Conservation (phyloP, 208 protist genomes). For the Leishmania turanica region DNA sequence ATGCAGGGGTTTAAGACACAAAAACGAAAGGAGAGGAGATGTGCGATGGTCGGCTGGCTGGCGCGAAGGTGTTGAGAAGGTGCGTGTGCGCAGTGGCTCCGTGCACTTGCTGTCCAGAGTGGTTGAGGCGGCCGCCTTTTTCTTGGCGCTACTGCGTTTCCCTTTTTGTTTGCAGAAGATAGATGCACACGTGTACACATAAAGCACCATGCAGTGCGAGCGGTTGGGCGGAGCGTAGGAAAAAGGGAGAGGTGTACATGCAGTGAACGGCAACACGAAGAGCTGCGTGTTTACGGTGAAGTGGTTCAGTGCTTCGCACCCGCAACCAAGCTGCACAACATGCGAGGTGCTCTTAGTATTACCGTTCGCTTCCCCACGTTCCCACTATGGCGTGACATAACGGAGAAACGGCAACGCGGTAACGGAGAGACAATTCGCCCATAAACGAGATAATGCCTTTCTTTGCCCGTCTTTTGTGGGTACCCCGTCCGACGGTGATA, state of each 20-base stretch:
- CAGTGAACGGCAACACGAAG: neutral
- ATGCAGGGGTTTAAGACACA: neutral
- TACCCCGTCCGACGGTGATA: neutral
- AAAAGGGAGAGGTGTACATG: neutral
- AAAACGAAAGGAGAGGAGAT: conserved; percentile 6
- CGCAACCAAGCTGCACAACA: neutral
- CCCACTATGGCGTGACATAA: neutral
- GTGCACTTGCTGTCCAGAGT: neutral
- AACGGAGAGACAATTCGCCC: neutral
- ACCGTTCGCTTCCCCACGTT: neutral
- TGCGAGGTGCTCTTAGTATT: neutral
- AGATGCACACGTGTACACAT: neutral
- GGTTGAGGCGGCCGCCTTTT: neutral
- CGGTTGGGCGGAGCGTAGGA: neutral
- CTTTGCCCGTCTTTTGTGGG: neutral
- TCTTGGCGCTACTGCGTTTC: neutral
- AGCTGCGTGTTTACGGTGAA: neutral
- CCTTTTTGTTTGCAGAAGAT: neutral
- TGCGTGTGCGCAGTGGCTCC: neutral
- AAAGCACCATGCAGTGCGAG: no score
- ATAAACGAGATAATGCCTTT: neutral
- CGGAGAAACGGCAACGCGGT: neutral
- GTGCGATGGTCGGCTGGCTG: conserved; percentile 1
- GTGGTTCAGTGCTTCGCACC: neutral
- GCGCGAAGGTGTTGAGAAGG: neutral